Evolutionary conservation across 2,329 filamentous ascomycete species (phyloP).

Genomic region (Hypomyces rosellus): DNA sequence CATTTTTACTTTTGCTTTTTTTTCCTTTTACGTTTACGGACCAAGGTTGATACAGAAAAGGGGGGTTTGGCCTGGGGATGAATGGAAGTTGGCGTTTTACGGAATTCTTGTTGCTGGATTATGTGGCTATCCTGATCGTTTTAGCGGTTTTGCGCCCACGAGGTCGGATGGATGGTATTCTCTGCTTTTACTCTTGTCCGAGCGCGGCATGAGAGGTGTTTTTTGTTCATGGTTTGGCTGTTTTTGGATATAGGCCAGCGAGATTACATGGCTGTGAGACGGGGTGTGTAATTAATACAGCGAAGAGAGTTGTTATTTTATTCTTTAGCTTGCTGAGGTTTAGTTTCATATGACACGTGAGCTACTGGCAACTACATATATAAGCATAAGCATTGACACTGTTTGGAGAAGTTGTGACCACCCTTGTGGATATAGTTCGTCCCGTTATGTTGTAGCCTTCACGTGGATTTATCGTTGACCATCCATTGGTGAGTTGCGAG

Average conservation of each 20-base stretch:
- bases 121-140: neutral
- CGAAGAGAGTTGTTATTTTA: neutral
- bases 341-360: neutral
- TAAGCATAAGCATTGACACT: neutral
- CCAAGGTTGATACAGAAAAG: slow-evolving; percentile 12
- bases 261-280: neutral
- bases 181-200: neutral
- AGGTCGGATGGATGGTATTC: neutral
- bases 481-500: too few species aligned
- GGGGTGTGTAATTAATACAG: neutral
- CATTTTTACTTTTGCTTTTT: too few species aligned
- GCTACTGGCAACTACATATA: neutral
- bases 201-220: too few species aligned
- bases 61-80: neutral
- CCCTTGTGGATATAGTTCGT: too few species aligned
- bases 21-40: neutral
- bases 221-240: too few species aligned
- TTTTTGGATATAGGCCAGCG: neutral
- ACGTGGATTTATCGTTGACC: too few species aligned
- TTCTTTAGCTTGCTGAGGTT: too few species aligned
- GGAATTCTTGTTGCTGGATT: neutral
- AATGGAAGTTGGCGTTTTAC: slow-evolving; percentile 4
- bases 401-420: neutral
- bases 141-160: neutral
- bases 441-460: too few species aligned